Conservation (phyloP, 768 basidiomycete species). For the Auriculariales sp. region DNA sequence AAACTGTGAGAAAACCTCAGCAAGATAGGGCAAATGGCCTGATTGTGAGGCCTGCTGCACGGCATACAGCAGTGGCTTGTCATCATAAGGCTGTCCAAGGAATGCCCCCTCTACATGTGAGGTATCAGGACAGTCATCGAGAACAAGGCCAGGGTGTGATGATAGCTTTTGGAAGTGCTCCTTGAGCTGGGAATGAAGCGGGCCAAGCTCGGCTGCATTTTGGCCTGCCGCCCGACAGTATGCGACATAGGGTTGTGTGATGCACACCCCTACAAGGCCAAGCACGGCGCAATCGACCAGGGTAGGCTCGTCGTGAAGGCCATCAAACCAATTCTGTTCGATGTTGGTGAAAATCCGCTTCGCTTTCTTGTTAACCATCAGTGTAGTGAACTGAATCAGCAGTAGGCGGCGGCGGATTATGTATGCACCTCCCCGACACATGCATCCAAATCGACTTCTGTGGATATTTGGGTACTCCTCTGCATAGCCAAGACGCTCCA, state of each 20-base stretch:
- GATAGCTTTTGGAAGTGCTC: conserved; percentile 10
- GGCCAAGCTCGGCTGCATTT: conserved; percentile 13
- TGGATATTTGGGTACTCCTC: conserved; percentile 12
- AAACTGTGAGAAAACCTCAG: neutral
- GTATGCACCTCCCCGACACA: conserved; percentile 9
- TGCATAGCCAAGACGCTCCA: conserved; percentile 2
- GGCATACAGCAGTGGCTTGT: conserved; percentile 5
- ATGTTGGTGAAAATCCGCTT: conserved; percentile 12
- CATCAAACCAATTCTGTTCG: conserved; percentile 14
- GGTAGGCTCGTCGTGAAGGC: conserved; percentile 10
- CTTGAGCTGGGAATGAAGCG: conserved; percentile 10
- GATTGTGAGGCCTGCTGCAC: conserved; percentile 1
- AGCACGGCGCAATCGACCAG: conserved; percentile 13
- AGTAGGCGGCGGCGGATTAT: conserved; percentile 7
- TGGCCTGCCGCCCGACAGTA: conserved; percentile 8
- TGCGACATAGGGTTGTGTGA: conserved; percentile 15
- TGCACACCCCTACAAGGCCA: conserved; percentile 10
- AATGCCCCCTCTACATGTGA: conserved; percentile 6
- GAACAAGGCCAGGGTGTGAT: conserved; percentile 10
- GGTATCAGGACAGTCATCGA: conserved; percentile 3
- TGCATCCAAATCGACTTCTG: conserved; percentile 12
- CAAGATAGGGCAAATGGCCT: neutral
- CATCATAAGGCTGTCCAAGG: conserved; percentile 8
- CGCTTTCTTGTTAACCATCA: conserved; percentile 10
- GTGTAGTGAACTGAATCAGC: conserved; percentile 11